Base-by-base conservation (phyloP, 257 asterid genomes). In the Jacaranda mimosifolia region DNA sequence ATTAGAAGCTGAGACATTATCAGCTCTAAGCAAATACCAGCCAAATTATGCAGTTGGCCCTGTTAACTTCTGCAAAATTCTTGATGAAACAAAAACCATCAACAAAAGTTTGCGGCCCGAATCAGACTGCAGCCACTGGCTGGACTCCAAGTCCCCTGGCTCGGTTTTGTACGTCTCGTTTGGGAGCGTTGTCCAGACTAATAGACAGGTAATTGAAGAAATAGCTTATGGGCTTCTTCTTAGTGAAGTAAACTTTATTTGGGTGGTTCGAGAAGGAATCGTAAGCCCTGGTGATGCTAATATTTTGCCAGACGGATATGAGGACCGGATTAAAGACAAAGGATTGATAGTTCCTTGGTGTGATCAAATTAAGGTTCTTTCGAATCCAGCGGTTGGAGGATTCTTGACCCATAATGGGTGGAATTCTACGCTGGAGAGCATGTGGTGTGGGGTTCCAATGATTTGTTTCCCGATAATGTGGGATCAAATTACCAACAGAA, bases 271-370 rank as follows among this genome's bases (percentile, higher is more conserved):
- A 26, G 32, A 38, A 7, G 81, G 77, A 1, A 36, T 66, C 14
- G 10, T 59, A 7, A 40, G 32, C 3, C 7, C 39, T 1, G 45
- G n/a, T 4, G 66, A 75, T 7, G 3, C 11, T 13, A 32, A 78
- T 80, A 42, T 82, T 15, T 39, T 86, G 38, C 91, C 90, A 0
- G 32, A 2, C 3, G 91, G 87, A 21, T 85, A 82, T 1, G 63
- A 80, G 63, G 77, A 78, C 0, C 52, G 46, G 1, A 42, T 67
- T 35, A 57, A 55, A 39, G 79, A 82, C 19, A 75, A 21, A 11
- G 91, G 91, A 0, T 9, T 90, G 66, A 75, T 90, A 1, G 79
- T 88, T 58, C 78, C 89, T 0, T 88, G 93, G 96, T 90, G 96
- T 39, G 39, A 76, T 26, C 91, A 90, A 68, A 84, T 68, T 49